These are phyloP conservation scores for Trametes villosa DNA, from an alignment of 768 basidiomycete genomes.

Conservation along the genomic window DNA sequence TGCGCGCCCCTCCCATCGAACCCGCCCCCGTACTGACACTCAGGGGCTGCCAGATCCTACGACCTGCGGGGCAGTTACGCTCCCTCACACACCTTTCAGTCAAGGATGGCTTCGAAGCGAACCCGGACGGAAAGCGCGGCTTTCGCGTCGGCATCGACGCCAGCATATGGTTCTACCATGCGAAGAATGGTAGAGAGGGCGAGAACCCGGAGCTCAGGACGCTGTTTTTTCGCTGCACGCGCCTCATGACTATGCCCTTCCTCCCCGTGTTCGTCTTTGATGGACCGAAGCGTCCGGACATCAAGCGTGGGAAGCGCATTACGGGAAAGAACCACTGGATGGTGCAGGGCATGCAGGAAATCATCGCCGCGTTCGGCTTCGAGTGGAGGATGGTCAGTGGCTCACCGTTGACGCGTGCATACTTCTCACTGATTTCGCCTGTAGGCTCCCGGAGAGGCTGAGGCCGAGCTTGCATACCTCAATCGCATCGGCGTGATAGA, in stretches of 20 bases:
- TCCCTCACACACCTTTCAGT: constrained; percentile 81
- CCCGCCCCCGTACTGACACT: neutral
- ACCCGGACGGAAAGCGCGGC: constrained; percentile 66
- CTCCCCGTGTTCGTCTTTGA: constrained; percentile 93
- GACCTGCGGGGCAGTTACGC: constrained; percentile 69
- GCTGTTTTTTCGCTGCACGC: constrained; percentile 83
- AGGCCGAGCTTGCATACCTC: constrained; percentile 89
- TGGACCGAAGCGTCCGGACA: constrained; percentile 78
- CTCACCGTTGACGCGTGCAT: constrained; percentile 24
- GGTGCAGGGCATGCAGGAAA: constrained; percentile 75
- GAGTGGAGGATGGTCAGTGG: constrained; percentile 67
- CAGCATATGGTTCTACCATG: constrained; percentile 81
- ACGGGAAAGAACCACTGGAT: constrained; percentile 65
- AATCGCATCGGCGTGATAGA: constrained; percentile 85
- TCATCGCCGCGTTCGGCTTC: constrained; percentile 80
- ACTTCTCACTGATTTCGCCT: neutral
- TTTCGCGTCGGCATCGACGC: constrained; percentile 89
- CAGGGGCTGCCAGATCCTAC: constrained; percentile 55
- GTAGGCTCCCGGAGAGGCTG: constrained; percentile 92
- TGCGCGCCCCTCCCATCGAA: neutral
- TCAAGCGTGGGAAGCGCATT: constrained; percentile 80
- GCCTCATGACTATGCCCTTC: constrained; percentile 76
- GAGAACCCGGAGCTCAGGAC: constrained; percentile 89
- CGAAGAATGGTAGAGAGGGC: constrained; percentile 73
- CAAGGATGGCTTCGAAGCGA: constrained; percentile 72